phyloP scores from a whole-genome alignment of 805 yeast genomes.

The Scheffersomyces coipomensis region DNA sequence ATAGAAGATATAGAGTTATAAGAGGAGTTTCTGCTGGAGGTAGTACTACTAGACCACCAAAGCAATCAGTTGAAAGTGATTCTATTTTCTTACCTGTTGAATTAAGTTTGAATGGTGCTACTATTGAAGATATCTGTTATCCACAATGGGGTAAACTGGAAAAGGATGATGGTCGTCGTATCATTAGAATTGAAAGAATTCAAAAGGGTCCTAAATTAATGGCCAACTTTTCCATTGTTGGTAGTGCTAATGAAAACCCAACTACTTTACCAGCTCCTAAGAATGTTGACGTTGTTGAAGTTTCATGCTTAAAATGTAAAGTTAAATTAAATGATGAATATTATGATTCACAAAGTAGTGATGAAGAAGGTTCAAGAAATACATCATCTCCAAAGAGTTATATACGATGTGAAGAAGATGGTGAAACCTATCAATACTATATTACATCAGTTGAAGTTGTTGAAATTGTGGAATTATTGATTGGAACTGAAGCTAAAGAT shows the following conservation, averaged over 20 bases:
- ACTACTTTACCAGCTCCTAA: constrained; percentile 33
- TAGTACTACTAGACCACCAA: constrained; percentile 54
- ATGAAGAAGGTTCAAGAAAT: constrained; percentile 20
- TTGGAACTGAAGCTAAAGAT: constrained; percentile 47
- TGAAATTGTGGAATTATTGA: constrained; percentile 59
- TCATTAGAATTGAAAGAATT: constrained; percentile 54
- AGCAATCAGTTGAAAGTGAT: constrained; percentile 25
- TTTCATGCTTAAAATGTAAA: constrained; percentile 55
- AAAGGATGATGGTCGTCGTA: constrained; percentile 50
- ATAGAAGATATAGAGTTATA: constrained; percentile 40
- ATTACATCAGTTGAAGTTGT: constrained; percentile 69
- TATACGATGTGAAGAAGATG: constrained; percentile 17
- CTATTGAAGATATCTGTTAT: constrained; percentile 47
- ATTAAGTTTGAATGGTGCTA: constrained; percentile 44
- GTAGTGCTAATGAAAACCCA: constrained; percentile 50
- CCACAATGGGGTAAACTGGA: constrained; percentile 52
- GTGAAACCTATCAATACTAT: constrained; percentile 39
- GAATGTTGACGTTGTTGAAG: constrained; percentile 54
- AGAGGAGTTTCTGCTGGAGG: constrained; percentile 64
- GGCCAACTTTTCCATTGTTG: constrained; percentile 51
- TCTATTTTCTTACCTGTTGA: constrained; percentile 45
- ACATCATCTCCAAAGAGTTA: constrained; percentile 12
- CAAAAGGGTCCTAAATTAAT: constrained; percentile 48
- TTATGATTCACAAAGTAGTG: constrained; percentile 21
- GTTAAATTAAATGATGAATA: constrained; percentile 24